Conservation (phyloP, 768 basidiomycete genomes). For the Kwoniella dendrophila region DNA sequence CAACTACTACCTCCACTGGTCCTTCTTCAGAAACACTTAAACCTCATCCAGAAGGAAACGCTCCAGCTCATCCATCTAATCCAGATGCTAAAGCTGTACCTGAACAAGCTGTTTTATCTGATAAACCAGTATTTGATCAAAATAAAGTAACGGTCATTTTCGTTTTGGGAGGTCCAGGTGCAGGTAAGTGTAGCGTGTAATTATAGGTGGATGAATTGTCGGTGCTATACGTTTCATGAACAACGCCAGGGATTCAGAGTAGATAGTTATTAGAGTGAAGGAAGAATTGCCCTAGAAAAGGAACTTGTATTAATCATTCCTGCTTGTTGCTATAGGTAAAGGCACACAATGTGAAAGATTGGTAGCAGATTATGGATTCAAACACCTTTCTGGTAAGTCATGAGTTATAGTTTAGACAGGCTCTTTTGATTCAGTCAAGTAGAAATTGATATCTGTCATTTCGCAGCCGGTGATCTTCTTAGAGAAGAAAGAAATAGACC, state of each 20-base stretch:
- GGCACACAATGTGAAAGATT: constrained; percentile 90
- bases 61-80: constrained; percentile 10
- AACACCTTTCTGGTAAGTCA: constrained; percentile 82
- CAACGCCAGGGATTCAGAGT: neutral
- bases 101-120: constrained; percentile 19
- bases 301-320: constrained; percentile 75
- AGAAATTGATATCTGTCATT: too few species aligned
- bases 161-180: constrained; percentile 95
- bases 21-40: neutral
- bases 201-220: too few species aligned
- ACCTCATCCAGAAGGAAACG: constrained; percentile 10
- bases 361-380: constrained; percentile 81
- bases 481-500: constrained; percentile 89
- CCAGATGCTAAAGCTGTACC: constrained; percentile 10
- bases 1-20: constrained; percentile 2
- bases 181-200: constrained; percentile 74
- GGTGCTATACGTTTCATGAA: too few species aligned
- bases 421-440: too few species aligned
- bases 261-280: neutral
- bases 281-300: neutral
- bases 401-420: neutral
- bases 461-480: constrained; percentile 96
- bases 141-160: constrained; percentile 83
- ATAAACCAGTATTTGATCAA: constrained; percentile 65
- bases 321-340: constrained; percentile 73